Percentiles rank a stretch among this genome's conserved stretches.
phyloP scores from a whole-genome alignment of 345 rosid species.

The Limnanthes douglasii region DNA sequence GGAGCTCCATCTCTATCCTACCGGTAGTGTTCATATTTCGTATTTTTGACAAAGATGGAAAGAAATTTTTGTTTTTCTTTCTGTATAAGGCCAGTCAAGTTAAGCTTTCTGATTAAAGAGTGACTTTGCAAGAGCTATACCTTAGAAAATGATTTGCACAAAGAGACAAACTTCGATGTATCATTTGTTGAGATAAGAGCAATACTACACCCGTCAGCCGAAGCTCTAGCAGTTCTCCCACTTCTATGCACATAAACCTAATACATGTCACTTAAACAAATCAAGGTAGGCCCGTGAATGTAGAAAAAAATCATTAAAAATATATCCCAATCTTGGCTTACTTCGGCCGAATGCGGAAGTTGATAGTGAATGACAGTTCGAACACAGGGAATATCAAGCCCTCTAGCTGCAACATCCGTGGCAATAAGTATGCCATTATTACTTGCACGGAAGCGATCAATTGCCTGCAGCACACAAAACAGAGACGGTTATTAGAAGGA shows the following conservation, averaged over 20 bases:
- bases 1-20: too few species aligned
- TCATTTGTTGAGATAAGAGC: constrained; percentile 72
- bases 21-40: too few species aligned
- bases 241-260: constrained; percentile 97
- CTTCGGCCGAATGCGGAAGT: constrained; percentile 97
- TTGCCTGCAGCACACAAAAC: constrained; percentile 34
- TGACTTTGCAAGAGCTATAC: constrained; percentile 15
- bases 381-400: constrained; percentile 89
- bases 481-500: constrained; percentile 1
- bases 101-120: constrained; percentile 4
- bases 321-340: constrained; percentile 15
- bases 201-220: constrained; percentile 87
- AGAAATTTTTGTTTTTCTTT: too few species aligned
- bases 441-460: constrained; percentile 72
- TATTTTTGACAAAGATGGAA: too few species aligned
- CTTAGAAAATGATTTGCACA: constrained; percentile 89
- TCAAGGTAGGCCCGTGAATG: too few species aligned
- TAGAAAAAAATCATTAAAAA: constrained; percentile 2
- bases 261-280: constrained; percentile 1
- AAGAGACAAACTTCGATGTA: constrained; percentile 62
- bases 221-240: constrained; percentile 97
- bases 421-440: constrained; percentile 83
- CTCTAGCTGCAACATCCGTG: constrained; percentile 97
- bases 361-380: constrained; percentile 94
- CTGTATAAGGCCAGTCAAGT: constrained; percentile 2